Evolutionary conservation across 306 rosid species (phyloP).

Genomic region (Cucurbita maxima): DNA sequence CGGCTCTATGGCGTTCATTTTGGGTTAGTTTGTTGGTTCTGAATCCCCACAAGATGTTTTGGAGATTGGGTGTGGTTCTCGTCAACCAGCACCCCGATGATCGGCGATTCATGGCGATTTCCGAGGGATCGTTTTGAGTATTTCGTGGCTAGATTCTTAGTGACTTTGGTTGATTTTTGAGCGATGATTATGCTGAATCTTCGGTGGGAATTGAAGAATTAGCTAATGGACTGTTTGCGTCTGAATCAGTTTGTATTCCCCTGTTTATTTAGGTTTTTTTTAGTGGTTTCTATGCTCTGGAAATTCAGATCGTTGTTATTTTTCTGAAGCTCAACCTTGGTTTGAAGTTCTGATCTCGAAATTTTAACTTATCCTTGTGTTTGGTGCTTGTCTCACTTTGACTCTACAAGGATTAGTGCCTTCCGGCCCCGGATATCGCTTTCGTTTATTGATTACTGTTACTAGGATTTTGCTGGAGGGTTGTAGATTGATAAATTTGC

Average conservation of each 20-base stretch:
- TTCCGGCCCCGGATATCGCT: conserved; percentile 11
- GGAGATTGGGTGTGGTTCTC: conserved; percentile 10
- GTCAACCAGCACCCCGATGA: conserved; percentile 24
- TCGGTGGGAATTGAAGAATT: conserved; percentile 3
- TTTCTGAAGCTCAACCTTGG: conserved; percentile 13
- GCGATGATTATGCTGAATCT: not conserved
- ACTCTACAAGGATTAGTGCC: conserved; percentile 17
- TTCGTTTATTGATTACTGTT: not conserved
- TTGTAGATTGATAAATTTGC: not conserved
- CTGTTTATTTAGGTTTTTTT: not conserved
- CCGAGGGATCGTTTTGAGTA: conserved; percentile 16
- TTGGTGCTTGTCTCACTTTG: conserved; percentile 22
- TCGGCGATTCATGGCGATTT: conserved; percentile 17
- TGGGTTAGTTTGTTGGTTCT: not conserved
- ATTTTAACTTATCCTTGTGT: conserved; percentile 31
- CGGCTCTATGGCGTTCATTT: conserved; percentile 1
- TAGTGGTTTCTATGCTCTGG: conserved; percentile 1
- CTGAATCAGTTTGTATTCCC: not conserved
- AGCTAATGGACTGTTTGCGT: conserved; percentile 10
- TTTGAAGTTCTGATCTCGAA: conserved; percentile 44
- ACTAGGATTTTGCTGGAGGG: not conserved
- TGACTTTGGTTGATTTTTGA: not conserved
- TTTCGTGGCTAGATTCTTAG: not conserved
- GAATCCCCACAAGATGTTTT: conserved; percentile 19
- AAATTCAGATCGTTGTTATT: conserved; percentile 28